Evolutionary conservation across 768 basidiomycete species (phyloP), one percentile per base, ranked within the genome.

Genomic region (Cystofilobasidium macerans): DNA sequence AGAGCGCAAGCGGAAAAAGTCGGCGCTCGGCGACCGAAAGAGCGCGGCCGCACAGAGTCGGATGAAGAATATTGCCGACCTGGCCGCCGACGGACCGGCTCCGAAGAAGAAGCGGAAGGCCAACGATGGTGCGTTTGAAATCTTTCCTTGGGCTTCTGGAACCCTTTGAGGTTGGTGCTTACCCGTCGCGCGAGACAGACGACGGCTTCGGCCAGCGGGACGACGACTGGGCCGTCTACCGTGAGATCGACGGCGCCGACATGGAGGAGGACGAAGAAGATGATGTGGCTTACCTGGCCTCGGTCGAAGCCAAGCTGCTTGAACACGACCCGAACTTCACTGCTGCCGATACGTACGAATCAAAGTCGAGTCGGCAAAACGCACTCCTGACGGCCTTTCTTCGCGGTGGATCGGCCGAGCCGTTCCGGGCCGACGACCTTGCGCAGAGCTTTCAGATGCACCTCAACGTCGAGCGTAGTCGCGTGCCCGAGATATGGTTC

Each of bases 161-260:
- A 5, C 13, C 42, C 9, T 18, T 42, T 42, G 3, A 42, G n/a
- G n/a, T n/a, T 42, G 9, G 7, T 4, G 9, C 4, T 30, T 8
- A 7, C 22, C 35, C 35, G n/a, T n/a, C 32, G 0, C 40, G 26
- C 4, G 18, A n/a, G 32, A 16, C 65, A 87, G 93, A 97, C 79
- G 93, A 98, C 71, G 85, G 80, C 78, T 99, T 98, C 73, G 92
- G 94, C 4, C 86, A 85, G 22, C 86, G 94, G 70, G 93, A 98
- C 73, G 91, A 87, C 9, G 94, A 98, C 73, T 98, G 94, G 93
- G 86, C 86, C 0, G 91, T 98, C 66, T 98, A 98, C 74, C 88
- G 94, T 70, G 92, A 97, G 77, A 92, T 99, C 67, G 93, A 76
- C 24, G 76, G 74, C 9, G 78, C 72, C 14, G 78, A 77, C 51